A percentile compares a stretch with the other conserved stretches of the same genome.
These are phyloP conservation scores for Trametes villosa DNA, from an alignment of 768 basidiomycete species.

Conservation along the genomic window DNA sequence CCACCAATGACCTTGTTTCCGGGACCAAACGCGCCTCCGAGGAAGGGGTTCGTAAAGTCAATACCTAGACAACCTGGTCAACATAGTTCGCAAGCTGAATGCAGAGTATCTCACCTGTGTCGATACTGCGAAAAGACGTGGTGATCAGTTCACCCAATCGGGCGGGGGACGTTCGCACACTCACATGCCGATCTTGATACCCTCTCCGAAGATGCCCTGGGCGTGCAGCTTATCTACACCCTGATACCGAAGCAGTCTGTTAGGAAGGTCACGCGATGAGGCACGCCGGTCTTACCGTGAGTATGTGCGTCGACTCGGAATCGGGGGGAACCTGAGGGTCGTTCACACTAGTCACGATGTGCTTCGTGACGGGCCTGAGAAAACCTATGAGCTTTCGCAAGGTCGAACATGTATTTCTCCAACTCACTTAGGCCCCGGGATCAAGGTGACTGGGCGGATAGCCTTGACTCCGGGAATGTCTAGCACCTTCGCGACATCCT, in stretches of 20 bases:
- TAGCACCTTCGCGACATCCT: constrained; percentile 54
- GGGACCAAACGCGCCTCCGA: constrained; percentile 58
- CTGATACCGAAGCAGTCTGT: constrained; percentile 32
- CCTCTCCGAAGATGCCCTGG: constrained; percentile 61
- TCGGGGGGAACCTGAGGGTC: constrained; percentile 51
- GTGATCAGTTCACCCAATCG: neutral
- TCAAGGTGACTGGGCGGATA: constrained; percentile 55
- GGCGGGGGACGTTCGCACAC: constrained; percentile 18
- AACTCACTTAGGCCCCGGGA: constrained; percentile 48
- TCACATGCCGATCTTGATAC: constrained; percentile 70
- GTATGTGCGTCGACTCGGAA: constrained; percentile 53
- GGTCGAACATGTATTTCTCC: neutral
- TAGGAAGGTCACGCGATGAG: neutral
- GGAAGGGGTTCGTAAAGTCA: constrained; percentile 59
- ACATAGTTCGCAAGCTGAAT: neutral
- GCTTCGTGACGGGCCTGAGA: constrained; percentile 47
- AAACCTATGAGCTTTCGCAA: neutral
- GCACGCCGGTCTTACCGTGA: constrained; percentile 46
- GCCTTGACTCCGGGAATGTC: constrained; percentile 56
- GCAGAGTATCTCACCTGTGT: too few species aligned
- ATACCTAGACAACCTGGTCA: constrained; percentile 38
- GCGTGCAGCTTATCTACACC: constrained; percentile 71
- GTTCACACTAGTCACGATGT: constrained; percentile 45
- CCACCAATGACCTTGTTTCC: constrained; percentile 58
- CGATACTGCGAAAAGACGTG: constrained; percentile 44